Percentiles rank a stretch among this genome's conserved stretches.
Evolutionary conservation across 2,329 filamentous ascomycete species (phyloP).

Genomic region (Diaporthe helianthi): DNA sequence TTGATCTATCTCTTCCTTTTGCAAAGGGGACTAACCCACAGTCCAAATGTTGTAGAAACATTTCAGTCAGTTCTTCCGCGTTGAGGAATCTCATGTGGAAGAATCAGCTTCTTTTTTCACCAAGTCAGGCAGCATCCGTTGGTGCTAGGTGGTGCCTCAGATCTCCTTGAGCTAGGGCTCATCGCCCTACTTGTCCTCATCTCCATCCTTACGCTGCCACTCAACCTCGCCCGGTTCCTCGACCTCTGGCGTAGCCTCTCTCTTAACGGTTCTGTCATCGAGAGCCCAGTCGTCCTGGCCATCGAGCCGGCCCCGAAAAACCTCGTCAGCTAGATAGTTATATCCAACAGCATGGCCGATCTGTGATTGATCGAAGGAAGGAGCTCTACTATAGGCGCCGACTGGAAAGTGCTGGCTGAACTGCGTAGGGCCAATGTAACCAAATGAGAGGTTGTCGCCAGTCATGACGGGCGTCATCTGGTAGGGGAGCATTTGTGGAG

Average conservation of each 20-base stretch:
- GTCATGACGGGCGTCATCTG: neutral
- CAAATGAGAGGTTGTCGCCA: neutral
- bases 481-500: neutral
- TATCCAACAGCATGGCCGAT: neutral
- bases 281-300: neutral
- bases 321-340: neutral
- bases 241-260: neutral
- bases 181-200: neutral
- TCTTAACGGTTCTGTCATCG: neutral
- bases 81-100: neutral
- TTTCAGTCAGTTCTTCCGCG: neutral
- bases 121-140: neutral
- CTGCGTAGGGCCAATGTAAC: neutral
- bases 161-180: neutral
- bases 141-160: neutral
- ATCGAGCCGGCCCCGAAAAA: neutral
- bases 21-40: neutral
- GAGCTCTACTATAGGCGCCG: neutral
- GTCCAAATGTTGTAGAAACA: too few species aligned
- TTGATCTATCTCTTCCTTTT: neutral
- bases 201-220: neutral
- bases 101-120: too few species aligned
- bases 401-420: conserved; percentile 10
- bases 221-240: neutral
- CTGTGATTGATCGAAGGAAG: neutral